Evolutionary conservation across 208 protist species (phyloP).

Genomic region (Wallacemonas sp.): DNA sequence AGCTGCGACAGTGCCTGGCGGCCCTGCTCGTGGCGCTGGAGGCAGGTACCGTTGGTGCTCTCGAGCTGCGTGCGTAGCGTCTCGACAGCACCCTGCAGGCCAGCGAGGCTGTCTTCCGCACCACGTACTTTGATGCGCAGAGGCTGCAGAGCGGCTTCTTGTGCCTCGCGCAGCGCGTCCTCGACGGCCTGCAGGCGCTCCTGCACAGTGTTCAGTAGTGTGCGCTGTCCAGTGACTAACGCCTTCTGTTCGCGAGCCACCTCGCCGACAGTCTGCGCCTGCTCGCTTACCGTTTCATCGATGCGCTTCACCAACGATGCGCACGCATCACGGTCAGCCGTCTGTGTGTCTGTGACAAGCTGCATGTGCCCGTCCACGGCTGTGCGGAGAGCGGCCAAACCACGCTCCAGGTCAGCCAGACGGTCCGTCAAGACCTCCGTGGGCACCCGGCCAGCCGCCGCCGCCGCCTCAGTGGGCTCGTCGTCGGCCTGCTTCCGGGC

Average conservation of each 20-base stretch:
- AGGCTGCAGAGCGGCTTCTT: conserved; percentile 11
- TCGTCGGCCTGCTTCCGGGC: too few species aligned
- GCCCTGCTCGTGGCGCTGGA: background rate
- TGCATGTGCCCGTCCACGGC: conserved; percentile 5
- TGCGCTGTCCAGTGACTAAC: background rate
- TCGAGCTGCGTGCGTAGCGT: background rate
- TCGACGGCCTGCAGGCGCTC: conserved; percentile 1
- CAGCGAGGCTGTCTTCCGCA: background rate
- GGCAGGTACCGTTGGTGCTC: background rate
- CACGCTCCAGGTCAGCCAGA: background rate
- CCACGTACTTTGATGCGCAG: conserved; percentile 10
- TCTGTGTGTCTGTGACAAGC: too few species aligned
- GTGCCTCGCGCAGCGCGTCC: background rate
- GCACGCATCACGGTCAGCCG: too few species aligned
- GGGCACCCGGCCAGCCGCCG: background rate
- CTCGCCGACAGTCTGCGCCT: background rate
- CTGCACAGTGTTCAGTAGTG: background rate
- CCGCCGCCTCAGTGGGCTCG: too few species aligned
- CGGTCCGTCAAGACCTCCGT: background rate
- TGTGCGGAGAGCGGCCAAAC: background rate
- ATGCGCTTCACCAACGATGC: too few species aligned
- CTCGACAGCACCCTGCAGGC: background rate
- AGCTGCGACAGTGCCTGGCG: conserved; percentile 1
- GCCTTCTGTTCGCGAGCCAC: background rate
- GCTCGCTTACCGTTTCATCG: too few species aligned